Percentiles rank a stretch among this genome's conserved stretches.
These are phyloP conservation scores for Sonneratia alba DNA, from an alignment of 345 rosid species.

Conservation along the genomic window DNA sequence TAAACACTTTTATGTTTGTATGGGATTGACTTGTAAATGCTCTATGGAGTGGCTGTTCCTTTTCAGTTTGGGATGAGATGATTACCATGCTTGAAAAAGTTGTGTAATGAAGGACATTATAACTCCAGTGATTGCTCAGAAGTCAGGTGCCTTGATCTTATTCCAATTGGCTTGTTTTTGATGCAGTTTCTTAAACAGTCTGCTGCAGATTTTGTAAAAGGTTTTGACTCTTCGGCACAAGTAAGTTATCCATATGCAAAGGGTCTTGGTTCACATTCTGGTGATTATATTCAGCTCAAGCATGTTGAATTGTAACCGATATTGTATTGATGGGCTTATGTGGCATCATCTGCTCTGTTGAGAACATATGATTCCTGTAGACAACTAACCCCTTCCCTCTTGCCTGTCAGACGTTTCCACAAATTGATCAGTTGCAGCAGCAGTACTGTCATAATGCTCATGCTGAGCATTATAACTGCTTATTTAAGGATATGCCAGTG, in stretches of 20 bases:
- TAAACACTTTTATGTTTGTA: background rate
- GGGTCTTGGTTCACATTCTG: background rate
- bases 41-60: background rate
- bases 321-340: background rate
- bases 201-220: constrained; percentile 50
- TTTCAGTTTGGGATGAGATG: background rate
- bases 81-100: background rate
- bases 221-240: constrained; percentile 66
- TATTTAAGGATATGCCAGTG: constrained; percentile 29
- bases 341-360: background rate
- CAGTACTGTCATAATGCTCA: constrained; percentile 43
- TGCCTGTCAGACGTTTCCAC: constrained; percentile 49
- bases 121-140: background rate
- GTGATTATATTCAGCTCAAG: background rate
- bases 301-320: background rate
- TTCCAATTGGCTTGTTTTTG: constrained; percentile 11
- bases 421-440: constrained; percentile 59
- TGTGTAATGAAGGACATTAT: background rate
- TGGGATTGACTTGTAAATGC: background rate
- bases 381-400: background rate
- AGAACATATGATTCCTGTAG: background rate
- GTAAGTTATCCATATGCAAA: constrained; percentile 36
- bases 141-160: background rate
- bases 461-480: constrained; percentile 34
- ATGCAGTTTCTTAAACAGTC: constrained; percentile 78